Conservation (phyloP, 2,329 filamentous ascomycete genomes). For the Aotearoamyces nothofagi region DNA sequence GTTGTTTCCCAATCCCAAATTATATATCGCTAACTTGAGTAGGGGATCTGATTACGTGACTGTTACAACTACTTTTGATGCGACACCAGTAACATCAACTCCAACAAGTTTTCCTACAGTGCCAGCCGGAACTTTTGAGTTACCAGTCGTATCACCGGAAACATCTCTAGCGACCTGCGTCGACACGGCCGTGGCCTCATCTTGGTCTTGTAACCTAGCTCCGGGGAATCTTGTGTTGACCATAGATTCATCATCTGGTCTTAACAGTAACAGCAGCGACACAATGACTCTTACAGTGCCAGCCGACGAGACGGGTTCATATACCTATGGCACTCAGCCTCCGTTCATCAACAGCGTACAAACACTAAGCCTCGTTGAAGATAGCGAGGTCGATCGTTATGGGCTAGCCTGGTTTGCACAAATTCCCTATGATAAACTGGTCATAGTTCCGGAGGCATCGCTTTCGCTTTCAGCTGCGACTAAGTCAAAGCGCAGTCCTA, state of each 20-base stretch:
- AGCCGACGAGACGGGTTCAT: neutral
- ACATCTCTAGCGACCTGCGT: no score
- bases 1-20: neutral
- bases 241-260: slow-evolving; percentile 10
- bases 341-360: slow-evolving; percentile 27
- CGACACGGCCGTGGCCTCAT: slow-evolving; percentile 34
- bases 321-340: slow-evolving; percentile 42
- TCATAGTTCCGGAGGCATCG: slow-evolving; percentile 27
- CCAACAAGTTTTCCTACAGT: slow-evolving; percentile 36
- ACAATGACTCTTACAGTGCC: no score
- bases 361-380: slow-evolving; percentile 35
- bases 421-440: slow-evolving; percentile 46
- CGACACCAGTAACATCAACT: slow-evolving; percentile 31
- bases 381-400: slow-evolving; percentile 35
- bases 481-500: slow-evolving; percentile 7
- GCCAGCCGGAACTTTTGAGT: slow-evolving; percentile 35
- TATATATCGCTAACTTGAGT: neutral
- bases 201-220: slow-evolving; percentile 47
- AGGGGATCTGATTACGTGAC: slow-evolving; percentile 5
- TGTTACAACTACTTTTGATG: slow-evolving; percentile 29
- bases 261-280: slow-evolving; percentile 2
- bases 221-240: slow-evolving; percentile 4
- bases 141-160: slow-evolving; percentile 36
- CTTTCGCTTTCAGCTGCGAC: slow-evolving; percentile 8
- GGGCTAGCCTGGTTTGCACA: slow-evolving; percentile 52